These are phyloP conservation scores for Gyromitra esculenta DNA, from an alignment of 2,329 filamentous ascomycete species.

Conservation along the genomic window DNA sequence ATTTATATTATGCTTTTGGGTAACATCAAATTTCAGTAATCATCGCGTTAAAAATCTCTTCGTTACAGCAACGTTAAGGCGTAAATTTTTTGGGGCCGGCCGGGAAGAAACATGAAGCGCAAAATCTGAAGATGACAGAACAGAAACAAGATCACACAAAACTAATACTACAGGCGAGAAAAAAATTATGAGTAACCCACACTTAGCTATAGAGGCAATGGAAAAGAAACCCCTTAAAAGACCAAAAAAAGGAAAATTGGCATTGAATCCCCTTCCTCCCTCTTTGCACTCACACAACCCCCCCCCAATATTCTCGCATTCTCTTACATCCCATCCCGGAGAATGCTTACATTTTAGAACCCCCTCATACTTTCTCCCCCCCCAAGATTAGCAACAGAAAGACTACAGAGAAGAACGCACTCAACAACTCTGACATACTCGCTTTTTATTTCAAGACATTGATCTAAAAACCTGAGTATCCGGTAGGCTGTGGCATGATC, in stretches of 20 bases:
- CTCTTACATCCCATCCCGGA: slow-evolving; percentile 24
- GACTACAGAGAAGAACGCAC: slow-evolving; percentile 41
- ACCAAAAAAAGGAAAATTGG: slow-evolving; percentile 52
- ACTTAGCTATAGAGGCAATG: slow-evolving; percentile 39
- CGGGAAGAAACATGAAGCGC: slow-evolving; percentile 10
- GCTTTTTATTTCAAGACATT: slow-evolving; percentile 25
- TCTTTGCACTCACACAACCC: slow-evolving; percentile 15
- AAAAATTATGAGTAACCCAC: slow-evolving; percentile 43
- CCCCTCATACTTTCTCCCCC: slow-evolving; percentile 20
- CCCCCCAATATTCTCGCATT: slow-evolving; percentile 24
- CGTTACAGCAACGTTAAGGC: slow-evolving; percentile 40
- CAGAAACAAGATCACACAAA: slow-evolving; percentile 49
- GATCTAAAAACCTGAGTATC: slow-evolving; percentile 69
- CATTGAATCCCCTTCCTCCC: slow-evolving; percentile 40
- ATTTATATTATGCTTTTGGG: slow-evolving; percentile 27
- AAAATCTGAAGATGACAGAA: slow-evolving; percentile 35
- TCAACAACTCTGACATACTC: slow-evolving; percentile 36
- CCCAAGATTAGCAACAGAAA: slow-evolving; percentile 29
- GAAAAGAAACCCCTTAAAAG: slow-evolving; percentile 46
- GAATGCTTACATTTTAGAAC: slow-evolving; percentile 32
- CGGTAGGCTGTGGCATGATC: slow-evolving; percentile 87
- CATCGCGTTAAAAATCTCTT: slow-evolving; percentile 34
- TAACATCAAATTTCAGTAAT: slow-evolving; percentile 26
- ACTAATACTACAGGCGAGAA: slow-evolving; percentile 50
- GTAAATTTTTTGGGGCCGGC: slow-evolving; percentile 12